Base-by-base conservation (phyloP, 2,329 filamentous ascomycete species). In the Trichoderma oligosporum region DNA sequence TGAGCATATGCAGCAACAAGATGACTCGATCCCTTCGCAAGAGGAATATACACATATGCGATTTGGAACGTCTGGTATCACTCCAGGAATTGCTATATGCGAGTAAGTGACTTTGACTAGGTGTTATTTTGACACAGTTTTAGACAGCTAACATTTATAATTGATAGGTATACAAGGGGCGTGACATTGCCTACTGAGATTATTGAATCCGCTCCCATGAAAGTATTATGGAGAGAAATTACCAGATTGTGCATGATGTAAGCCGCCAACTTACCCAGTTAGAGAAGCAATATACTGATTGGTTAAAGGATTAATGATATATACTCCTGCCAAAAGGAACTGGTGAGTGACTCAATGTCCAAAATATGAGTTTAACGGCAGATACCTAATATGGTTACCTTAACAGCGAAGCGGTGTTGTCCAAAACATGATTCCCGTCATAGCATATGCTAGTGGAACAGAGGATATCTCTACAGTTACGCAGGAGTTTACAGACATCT, bases 181-280 rank as follows among this genome's bases (percentile, higher is more conserved):
- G 29, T 45, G 8, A 44, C 27, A 18, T 29, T 54, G 4, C 51
- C 51, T 2, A 16, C 33, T 25, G 38, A 45, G 2, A 54, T 54
- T 16, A 42, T 54, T 3, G 51, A 42, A 20, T 54, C 51, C 1
- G 39, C 38, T 6, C 38, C 38, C 16, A 54, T 54, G 51, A 45
- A 44, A 6, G 39, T 45, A 7, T 24, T 54, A 7, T 54, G 51
- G 51, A 54, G 31, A 25, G 51, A 54, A 35, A 54, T 45, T 14
- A 54, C 51, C 2, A 25, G 38, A 8, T 39, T 54, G 16, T 54
- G 51, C 51, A 54, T 54, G 51, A 42, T 54, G 51, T 54, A 36
- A 33, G 51, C 11, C 16, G 14, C 1, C 6, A 20, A 11, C n/a
- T n/a, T n/a, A n/a, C n/a, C n/a, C n/a, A 7, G 4, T 7, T 6